Base-by-base conservation (phyloP, 768 basidiomycete genomes). In the Lenzites betulinus region DNA sequence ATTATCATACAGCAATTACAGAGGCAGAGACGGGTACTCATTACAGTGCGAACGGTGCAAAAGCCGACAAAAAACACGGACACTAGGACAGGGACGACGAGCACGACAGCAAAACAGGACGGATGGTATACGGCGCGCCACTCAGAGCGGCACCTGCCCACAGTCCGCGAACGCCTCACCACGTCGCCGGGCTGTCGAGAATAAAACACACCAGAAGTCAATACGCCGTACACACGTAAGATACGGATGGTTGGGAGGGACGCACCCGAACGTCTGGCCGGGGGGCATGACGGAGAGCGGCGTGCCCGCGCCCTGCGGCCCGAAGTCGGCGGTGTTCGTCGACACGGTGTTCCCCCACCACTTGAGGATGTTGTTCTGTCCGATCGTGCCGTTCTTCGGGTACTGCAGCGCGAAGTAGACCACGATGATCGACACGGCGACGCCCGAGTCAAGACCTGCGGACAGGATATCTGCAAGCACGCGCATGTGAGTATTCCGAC, bases 381-480 rank as follows among this genome's bases (percentile, higher is more conserved):
- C 75, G 54, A 77, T 73, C 22, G 60, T 61, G 23, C 73, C 74
- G 59, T 74, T 73, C 60, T 28, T 50, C 3, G 76, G 76, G 63
- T 68, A 77, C 55, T 74, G 73, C 30, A 77, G 66, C 56, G 78
- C 78, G 70, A 92, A 92, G 73, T 83, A 92, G 56, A 92, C 83
- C 18, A 89, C 67, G 43, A 92, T 77, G n/a, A 85, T 73, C 2
- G 87, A 83, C 44, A 91, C 71, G 2, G 88, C 88, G 18, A 88
- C 83, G 25, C 90, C 90, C 12, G 87, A 83, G 73, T 92, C 90
- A 58, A 92, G 76, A 18, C 88, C 89, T 42, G 90, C 89, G 35
- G 87, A 89, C 30, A 90, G 75, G 16, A 91, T 86, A 70, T 91
- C 88, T 89, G 28, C 15, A 5, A 12, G 26, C 23, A 22, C n/a